phyloP scores from a whole-genome alignment of 2,329 filamentous ascomycete genomes.

The Alternaria infectoria region DNA sequence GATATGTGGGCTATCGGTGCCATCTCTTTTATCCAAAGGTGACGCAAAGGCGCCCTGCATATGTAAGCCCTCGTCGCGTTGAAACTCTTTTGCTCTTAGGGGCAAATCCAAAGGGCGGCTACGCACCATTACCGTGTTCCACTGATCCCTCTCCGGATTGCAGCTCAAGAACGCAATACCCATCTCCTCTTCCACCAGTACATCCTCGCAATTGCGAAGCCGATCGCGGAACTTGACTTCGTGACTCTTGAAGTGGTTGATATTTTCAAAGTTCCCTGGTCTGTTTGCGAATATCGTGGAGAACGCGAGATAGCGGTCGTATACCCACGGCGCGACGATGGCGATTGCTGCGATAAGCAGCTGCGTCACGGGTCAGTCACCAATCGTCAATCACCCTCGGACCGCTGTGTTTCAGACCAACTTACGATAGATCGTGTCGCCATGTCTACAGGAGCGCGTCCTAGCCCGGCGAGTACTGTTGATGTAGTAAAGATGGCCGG shows the following conservation, averaged over 20 bases:
- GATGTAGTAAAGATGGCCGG: background rate
- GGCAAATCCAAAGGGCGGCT: background rate
- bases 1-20: slow-evolving; percentile 35
- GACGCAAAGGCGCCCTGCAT: slow-evolving; percentile 39
- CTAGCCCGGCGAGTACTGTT: background rate
- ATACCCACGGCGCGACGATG: slow-evolving; percentile 29
- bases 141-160: slow-evolving; percentile 51
- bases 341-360: slow-evolving; percentile 19
- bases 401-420: background rate
- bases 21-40: slow-evolving; percentile 7
- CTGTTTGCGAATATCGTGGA: slow-evolving; percentile 27
- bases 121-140: slow-evolving; percentile 56
- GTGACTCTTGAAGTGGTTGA: slow-evolving; percentile 32
- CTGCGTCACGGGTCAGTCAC: slow-evolving; percentile 7
- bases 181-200: slow-evolving; percentile 44
- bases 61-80: background rate
- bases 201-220: slow-evolving; percentile 54
- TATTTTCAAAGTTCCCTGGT: slow-evolving; percentile 23
- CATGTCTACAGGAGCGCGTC: background rate
- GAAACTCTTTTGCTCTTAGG: background rate
- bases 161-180: slow-evolving; percentile 53
- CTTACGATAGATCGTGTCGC: slow-evolving; percentile 3
- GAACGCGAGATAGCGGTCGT: slow-evolving; percentile 33
- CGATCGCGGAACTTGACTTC: slow-evolving; percentile 45
- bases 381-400: background rate